Evolutionary conservation across 352 stramenopile genomes (phyloP), one percentile per base, ranked within the genome.

Genomic region (Globisporangium splendens): DNA sequence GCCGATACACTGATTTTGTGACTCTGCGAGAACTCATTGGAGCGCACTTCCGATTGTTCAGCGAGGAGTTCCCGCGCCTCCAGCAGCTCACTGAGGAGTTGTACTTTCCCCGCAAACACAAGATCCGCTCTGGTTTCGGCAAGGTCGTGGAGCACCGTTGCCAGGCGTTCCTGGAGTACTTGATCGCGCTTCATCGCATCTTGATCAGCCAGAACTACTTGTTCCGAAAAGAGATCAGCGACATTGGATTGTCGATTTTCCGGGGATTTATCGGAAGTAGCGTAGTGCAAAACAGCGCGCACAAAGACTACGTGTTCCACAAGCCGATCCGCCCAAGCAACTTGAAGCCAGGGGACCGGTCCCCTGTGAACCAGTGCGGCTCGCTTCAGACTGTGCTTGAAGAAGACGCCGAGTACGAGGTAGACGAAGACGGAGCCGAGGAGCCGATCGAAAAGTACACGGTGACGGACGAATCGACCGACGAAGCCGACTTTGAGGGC

Each of bases 31-130:
- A 62, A n/a, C 76, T 83, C 24, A 59, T 91, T 13, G 39, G 54
- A 15, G 65, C 73, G 39, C 77, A 87, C 61, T 86, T 91, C 39
- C 71, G 81, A 49, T 54, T 77, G 10, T 87, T 86, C 42, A 59
- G 58, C 10, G 68, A 76, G 31, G 67, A 86, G 43, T 80, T 91
- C 39, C 75, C 77, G 8, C 72, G 69, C 8, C 68, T 85, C n/a
- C 53, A 66, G 12, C 50, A 68, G 14, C 61, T 75, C 18, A 50
- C 87, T 2, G 60, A 71, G 42, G 71, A 79, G n/a, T 63, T 89
- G 46, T 88, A 86, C 55, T 91, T 91, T 59, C 81, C 81, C 17
- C 79, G 79, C 60, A 86, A 82, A 57, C 73, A 85, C 65, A 84
- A 79, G 59, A 80, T 89, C 52, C 72, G 73, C 18, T 65, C 72